Base-by-base conservation (phyloP, 768 basidiomycete genomes). In the Boletus rubropictus region DNA sequence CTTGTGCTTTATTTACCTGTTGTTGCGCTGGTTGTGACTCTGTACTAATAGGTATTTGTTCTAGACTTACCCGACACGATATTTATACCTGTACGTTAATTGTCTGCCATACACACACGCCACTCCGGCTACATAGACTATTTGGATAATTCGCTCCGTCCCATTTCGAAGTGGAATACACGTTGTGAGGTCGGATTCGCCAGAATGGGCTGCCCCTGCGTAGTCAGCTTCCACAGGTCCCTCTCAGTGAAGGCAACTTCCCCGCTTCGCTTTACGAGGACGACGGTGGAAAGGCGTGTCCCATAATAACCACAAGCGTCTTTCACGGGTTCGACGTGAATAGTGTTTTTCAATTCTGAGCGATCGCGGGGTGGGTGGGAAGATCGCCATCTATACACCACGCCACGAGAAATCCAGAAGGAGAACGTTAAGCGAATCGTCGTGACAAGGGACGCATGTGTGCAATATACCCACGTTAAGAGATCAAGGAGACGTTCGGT, bases 231-330 rank as follows among this genome's bases (percentile, higher is more conserved):
- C 83, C 83, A 89, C 22, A 79, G 70, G 58, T 90, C 87, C 38
- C 84, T 69, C 63, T 91, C 89, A 37, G 84, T 69, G 56, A 88
- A 89, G 15, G 79, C 47, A 8, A 77, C 86, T 36, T 73, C 64
- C 22, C 86, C 82, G 42, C 72, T 72, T 50, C 74, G 76, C 47
- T 72, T 72, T 17, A 91, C 69, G 46, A 91, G 74, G 41, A 91
- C 59, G 33, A 87, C 78, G 3, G 84, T 89, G 35, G 88, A 78
- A 43, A 86, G 63, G 14, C 88, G 82, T 28, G 89, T 91, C 36
- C 77, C 88, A 57, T 86, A 88, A 50, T 60, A 61, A 21, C 27
- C 45, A 48, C 58, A 17, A 3, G 34, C 39, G 17, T 40, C 1
- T 24, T 50, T 53, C 21, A 84, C 21, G n/a, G 85, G 84, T 27